Conservation (phyloP, 108 stramenopile species). For the Nannochloropsis granulata region DNA sequence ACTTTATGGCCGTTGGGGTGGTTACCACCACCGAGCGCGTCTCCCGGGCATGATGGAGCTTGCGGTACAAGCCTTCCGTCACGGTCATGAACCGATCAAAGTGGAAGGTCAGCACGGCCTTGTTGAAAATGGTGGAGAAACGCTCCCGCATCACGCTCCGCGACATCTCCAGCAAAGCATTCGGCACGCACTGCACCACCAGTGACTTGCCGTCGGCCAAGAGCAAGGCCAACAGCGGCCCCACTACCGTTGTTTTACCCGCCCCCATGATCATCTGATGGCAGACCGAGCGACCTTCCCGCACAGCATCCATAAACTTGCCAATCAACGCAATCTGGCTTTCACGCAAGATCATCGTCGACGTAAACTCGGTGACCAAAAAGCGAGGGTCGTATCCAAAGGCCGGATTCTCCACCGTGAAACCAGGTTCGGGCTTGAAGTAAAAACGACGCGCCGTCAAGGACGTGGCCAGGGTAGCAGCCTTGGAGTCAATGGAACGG, state of each 20-base stretch:
- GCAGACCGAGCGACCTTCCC: constrained; percentile 62
- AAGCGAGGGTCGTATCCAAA: constrained; percentile 84
- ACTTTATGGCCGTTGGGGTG: constrained; percentile 90
- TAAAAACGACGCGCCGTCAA: neutral
- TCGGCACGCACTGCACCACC: constrained; percentile 84
- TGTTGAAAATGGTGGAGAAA: constrained; percentile 85
- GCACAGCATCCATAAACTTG: constrained; percentile 55
- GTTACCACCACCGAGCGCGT: constrained; percentile 86
- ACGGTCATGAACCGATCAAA: constrained; percentile 82
- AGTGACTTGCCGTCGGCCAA: constrained; percentile 85
- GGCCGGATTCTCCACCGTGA: neutral
- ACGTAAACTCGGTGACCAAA: constrained; percentile 92
- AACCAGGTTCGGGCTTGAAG: neutral
- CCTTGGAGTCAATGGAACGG: neutral
- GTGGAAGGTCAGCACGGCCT: constrained; percentile 90
- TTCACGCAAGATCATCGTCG: constrained; percentile 78
- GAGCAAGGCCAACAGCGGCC: constrained; percentile 87
- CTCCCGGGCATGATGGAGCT: constrained; percentile 79
- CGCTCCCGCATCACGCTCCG: constrained; percentile 87
- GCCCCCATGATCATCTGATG: constrained; percentile 99
- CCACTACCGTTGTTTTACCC: constrained; percentile 98
- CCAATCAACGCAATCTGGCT: constrained; percentile 88
- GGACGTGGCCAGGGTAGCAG: neutral
- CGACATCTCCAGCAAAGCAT: constrained; percentile 91
- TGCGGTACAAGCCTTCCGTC: constrained; percentile 74